A percentile compares a stretch with the other conserved stretches of the same genome.
phyloP scores from a whole-genome alignment of 1,284 basidiomycete species.

The Marasmius fiardii region DNA sequence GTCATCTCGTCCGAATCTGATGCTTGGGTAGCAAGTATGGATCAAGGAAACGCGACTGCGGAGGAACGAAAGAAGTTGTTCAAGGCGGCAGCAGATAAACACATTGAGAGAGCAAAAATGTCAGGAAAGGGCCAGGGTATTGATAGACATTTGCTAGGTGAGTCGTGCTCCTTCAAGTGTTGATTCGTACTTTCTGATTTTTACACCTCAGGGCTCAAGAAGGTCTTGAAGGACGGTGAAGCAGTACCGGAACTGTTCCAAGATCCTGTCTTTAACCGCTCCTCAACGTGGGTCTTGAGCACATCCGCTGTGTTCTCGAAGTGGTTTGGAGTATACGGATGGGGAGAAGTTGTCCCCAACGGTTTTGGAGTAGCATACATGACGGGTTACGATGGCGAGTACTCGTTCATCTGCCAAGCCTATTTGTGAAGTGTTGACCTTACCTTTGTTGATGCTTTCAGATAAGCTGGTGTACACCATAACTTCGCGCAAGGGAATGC shows the following conservation, averaged over 20 bases:
- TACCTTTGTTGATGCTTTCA: constrained; percentile 20
- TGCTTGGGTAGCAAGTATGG: constrained; percentile 76
- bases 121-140: constrained; percentile 76
- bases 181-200: neutral
- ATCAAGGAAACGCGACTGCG: constrained; percentile 35
- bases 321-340: constrained; percentile 80
- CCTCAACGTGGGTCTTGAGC: constrained; percentile 71
- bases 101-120: constrained; percentile 66
- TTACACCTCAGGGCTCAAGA: constrained; percentile 56
- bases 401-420: neutral
- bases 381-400: constrained; percentile 39
- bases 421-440: neutral
- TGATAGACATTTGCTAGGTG: constrained; percentile 83
- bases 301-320: constrained; percentile 88
- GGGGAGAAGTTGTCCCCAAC: constrained; percentile 77
- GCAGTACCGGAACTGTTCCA: constrained; percentile 62
- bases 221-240: constrained; percentile 59
- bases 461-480: constrained; percentile 80
- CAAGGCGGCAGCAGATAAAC: constrained; percentile 63
- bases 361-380: constrained; percentile 64
- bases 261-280: constrained; percentile 68
- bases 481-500: constrained; percentile 75
- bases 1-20: constrained; percentile 73
- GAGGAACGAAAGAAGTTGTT: constrained; percentile 59
- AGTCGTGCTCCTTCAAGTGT: constrained; percentile 16